A percentile compares a stretch with the other conserved stretches of the same genome.
Evolutionary conservation across 225 moss, liverwort and hornwort genomes (phyloP).

Genomic region (Takakia lepidozioides): DNA sequence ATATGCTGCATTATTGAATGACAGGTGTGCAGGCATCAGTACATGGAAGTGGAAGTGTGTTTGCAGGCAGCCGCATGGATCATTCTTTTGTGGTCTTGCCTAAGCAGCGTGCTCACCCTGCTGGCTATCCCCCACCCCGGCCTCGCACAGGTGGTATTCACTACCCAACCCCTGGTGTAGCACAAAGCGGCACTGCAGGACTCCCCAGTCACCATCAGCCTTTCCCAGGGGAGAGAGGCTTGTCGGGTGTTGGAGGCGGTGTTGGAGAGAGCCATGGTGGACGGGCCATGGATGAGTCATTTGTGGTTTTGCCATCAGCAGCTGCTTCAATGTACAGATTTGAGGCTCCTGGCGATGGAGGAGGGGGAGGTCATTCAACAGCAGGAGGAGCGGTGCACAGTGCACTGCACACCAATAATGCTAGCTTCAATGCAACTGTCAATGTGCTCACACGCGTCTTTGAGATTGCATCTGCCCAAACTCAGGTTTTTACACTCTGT

Average conservation of each 20-base stretch:
- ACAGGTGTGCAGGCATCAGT: slow-evolving; percentile 70
- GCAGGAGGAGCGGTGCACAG: slow-evolving; percentile 30
- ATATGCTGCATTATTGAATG: no score
- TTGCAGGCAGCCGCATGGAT: slow-evolving; percentile 90
- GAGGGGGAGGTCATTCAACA: slow-evolving; percentile 33
- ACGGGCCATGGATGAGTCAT: slow-evolving; percentile 93
- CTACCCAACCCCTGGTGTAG: slow-evolving; percentile 70
- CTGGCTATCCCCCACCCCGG: slow-evolving; percentile 52
- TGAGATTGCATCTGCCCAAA: slow-evolving; percentile 87
- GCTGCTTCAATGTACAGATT: slow-evolving; percentile 93
- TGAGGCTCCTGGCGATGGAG: slow-evolving; percentile 56
- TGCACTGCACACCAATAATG: slow-evolving; percentile 83
- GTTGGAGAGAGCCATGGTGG: slow-evolving; percentile 70
- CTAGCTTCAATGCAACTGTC: slow-evolving; percentile 93
- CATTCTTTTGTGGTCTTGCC: slow-evolving; percentile 94
- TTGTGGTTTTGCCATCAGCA: slow-evolving; percentile 94
- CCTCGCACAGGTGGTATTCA: slow-evolving; percentile 68
- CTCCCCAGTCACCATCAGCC: no score
- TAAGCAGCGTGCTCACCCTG: slow-evolving; percentile 53
- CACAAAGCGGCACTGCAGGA: slow-evolving; percentile 23
- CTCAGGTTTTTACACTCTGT: no score
- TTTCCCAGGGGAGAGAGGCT: no score
- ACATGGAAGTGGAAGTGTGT: slow-evolving; percentile 82
- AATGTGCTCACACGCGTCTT: slow-evolving; percentile 90
- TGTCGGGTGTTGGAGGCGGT: slow-evolving; percentile 10